phyloP scores from a whole-genome alignment of 2,329 filamentous ascomycete genomes.

The Fusarium sp. region DNA sequence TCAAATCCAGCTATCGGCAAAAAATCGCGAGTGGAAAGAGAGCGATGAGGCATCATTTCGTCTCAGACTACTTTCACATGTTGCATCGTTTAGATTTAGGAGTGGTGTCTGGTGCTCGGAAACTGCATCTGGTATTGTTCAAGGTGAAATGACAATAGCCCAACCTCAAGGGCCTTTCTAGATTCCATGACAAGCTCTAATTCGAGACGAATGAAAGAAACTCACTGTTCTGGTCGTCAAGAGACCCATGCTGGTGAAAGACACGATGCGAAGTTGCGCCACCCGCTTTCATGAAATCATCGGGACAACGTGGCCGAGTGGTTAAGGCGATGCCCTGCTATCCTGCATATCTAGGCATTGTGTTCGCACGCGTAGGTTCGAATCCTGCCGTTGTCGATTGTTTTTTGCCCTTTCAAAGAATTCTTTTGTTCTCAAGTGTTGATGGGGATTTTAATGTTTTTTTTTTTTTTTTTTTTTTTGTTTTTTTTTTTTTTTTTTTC shows the following conservation, averaged over 20 bases:
- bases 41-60: not conserved
- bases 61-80: not conserved
- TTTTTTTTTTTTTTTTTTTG: no score
- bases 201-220: not conserved
- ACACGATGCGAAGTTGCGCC: not conserved
- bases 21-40: not conserved
- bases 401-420: not conserved
- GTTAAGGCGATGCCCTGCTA: conserved; percentile 2
- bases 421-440: not conserved
- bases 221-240: not conserved
- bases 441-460: not conserved
- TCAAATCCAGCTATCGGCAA: not conserved
- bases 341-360: not conserved
- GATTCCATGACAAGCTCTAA: not conserved
- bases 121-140: not conserved
- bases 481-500: no score
- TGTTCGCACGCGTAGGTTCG: not conserved
- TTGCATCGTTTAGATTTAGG: not conserved
- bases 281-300: not conserved
- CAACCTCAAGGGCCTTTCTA: not conserved
- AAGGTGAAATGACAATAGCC: not conserved
- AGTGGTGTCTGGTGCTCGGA: not conserved
- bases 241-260: not conserved
- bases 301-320: not conserved
- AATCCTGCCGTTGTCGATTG: not conserved